phyloP scores from a whole-genome alignment of 2,329 filamentous ascomycete species.

The Emmonsiellopsis sp. region DNA sequence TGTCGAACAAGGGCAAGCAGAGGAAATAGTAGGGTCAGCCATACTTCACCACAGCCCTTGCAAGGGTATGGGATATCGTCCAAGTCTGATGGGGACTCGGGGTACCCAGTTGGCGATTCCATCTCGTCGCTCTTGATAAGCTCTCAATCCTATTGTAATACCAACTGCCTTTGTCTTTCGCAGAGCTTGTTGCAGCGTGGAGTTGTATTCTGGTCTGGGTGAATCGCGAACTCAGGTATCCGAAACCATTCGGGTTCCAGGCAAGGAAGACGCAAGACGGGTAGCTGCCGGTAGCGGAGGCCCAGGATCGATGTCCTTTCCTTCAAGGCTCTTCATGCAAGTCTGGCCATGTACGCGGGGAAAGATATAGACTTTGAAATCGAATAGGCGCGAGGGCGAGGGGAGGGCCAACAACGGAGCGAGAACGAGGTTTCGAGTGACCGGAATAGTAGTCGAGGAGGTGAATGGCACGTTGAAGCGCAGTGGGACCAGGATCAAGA shows the following conservation, averaged over 20 bases:
- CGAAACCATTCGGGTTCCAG: constrained; percentile 3
- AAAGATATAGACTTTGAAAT: neutral
- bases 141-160: neutral
- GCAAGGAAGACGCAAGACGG: neutral
- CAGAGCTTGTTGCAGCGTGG: neutral
- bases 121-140: neutral
- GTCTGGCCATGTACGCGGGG: neutral
- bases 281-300: neutral
- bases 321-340: neutral
- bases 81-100: constrained; percentile 58
- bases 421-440: neutral
- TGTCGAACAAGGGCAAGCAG: constrained; percentile 5
- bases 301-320: neutral
- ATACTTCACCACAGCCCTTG: constrained; percentile 86
- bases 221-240: constrained; percentile 1
- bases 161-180: neutral
- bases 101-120: constrained; percentile 31
- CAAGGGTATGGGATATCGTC: constrained; percentile 77
- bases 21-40: constrained; percentile 14
- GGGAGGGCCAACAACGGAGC: neutral
- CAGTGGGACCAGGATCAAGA: neutral
- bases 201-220: neutral
- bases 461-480: neutral
- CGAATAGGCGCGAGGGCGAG: neutral
- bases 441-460: neutral